Conservation (phyloP, 768 basidiomycete genomes). For the Cystobasidium ongulense region DNA sequence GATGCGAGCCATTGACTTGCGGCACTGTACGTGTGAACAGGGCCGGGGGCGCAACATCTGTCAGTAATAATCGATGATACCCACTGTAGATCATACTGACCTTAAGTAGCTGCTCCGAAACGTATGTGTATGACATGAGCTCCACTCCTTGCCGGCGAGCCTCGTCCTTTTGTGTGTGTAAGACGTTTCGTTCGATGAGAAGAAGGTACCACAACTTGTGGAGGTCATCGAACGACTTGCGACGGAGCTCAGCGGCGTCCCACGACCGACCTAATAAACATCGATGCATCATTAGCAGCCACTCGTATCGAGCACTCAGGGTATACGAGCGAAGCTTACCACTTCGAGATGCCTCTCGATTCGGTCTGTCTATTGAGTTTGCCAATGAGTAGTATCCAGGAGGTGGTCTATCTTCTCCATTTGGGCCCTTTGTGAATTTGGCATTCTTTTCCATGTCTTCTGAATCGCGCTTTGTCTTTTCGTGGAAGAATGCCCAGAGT, state of each 20-base stretch:
- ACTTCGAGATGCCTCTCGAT: not conserved
- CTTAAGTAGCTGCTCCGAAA: constrained; percentile 40
- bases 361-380: constrained; percentile 1
- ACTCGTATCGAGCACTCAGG: not conserved
- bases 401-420: not conserved
- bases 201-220: constrained; percentile 93
- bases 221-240: constrained; percentile 84
- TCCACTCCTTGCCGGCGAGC: constrained; percentile 54
- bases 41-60: not conserved
- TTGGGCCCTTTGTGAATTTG: constrained; percentile 5
- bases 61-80: not conserved
- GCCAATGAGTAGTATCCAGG: constrained; percentile 4
- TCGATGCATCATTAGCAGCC: not conserved
- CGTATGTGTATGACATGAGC: constrained; percentile 37
- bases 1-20: constrained; percentile 93
- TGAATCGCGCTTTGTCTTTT: constrained; percentile 13
- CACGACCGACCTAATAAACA: constrained; percentile 67
- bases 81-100: constrained; percentile 36
- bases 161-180: constrained; percentile 79
- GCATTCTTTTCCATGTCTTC: constrained; percentile 35
- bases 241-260: constrained; percentile 73
- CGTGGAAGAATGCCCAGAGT: constrained; percentile 42
- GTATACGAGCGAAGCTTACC: not conserved
- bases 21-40: constrained; percentile 53
- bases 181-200: constrained; percentile 75